Conservation (phyloP, 2,329 filamentous ascomycete genomes). For the Hortaea sp. region DNA sequence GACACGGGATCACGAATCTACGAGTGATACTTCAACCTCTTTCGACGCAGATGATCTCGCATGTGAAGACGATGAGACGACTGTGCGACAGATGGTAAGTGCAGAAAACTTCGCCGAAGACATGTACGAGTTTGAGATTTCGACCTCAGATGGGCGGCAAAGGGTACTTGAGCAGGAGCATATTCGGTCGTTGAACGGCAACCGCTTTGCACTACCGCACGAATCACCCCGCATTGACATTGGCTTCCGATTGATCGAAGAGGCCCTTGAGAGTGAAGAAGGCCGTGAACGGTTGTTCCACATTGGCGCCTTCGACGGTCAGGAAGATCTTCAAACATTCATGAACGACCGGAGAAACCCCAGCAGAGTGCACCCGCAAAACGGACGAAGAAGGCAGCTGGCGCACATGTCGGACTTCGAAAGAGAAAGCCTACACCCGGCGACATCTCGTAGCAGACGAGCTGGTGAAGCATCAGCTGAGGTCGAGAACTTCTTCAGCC, state of each 20-base stretch:
- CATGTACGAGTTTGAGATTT: constrained; percentile 19
- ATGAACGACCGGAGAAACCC: not conserved
- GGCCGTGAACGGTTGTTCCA: constrained; percentile 17
- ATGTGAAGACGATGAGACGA: constrained; percentile 20
- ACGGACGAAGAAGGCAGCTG: not conserved
- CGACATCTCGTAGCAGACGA: constrained; percentile 1
- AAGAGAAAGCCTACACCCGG: constrained; percentile 9
- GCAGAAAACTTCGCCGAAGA: constrained; percentile 19
- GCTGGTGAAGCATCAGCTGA: constrained; percentile 12
- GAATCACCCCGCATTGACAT: constrained; percentile 18
- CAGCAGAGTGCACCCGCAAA: not conserved
- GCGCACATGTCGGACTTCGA: not conserved
- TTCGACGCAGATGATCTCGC: constrained; percentile 39
- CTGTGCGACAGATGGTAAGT: constrained; percentile 2
- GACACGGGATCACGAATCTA: constrained; percentile 33
- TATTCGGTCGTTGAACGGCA: constrained; percentile 22
- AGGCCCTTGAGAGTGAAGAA: constrained; percentile 18
- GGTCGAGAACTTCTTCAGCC: constrained; percentile 16
- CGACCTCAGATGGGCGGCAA: constrained; percentile 14
- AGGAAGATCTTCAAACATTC: not conserved
- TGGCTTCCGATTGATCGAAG: constrained; percentile 22
- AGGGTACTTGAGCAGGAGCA: constrained; percentile 20
- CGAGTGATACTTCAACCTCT: constrained; percentile 42
- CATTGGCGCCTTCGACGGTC: constrained; percentile 6
- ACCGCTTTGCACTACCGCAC: constrained; percentile 15